Conservation (phyloP, 345 rosid genomes). For the Abelmoschus esculentus region DNA sequence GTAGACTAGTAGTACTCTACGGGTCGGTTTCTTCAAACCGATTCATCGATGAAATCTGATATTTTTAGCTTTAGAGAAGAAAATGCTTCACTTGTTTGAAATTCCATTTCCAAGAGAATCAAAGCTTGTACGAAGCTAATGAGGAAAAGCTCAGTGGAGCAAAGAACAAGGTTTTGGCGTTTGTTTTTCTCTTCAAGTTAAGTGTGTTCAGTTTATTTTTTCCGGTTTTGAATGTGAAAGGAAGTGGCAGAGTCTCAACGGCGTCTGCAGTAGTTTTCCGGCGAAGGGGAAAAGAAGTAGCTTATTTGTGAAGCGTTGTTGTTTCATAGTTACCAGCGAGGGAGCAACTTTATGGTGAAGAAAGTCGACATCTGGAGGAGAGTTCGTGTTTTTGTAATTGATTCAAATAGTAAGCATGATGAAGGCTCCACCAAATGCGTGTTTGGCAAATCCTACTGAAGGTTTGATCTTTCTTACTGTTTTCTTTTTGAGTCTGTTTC, state of each 20-base stretch:
- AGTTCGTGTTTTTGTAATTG: background rate
- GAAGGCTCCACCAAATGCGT: slow-evolving; percentile 76
- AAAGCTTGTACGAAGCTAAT: background rate
- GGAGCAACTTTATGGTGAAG: slow-evolving; percentile 13
- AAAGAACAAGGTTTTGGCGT: background rate
- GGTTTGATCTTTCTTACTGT: slow-evolving; percentile 32
- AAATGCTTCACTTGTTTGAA: no score
- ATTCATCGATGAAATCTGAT: no score
- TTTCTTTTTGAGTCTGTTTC: no score
- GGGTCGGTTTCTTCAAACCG: background rate
- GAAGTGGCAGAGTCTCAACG: background rate
- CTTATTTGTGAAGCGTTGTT: background rate
- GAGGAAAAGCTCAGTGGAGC: no score
- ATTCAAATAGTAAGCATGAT: slow-evolving; percentile 45
- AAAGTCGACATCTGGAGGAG: slow-evolving; percentile 5
- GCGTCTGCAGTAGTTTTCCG: background rate
- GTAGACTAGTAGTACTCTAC: no score
- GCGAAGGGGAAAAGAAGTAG: background rate
- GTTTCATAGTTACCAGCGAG: background rate
- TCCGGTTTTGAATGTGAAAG: background rate
- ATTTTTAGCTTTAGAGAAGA: no score
- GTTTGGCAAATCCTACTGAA: slow-evolving; percentile 53
- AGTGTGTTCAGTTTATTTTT: background rate
- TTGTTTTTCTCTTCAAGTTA: background rate
- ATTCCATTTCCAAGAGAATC: background rate